Percentiles rank a stretch among this genome's conserved stretches.
Conservation (phyloP, 2,329 filamentous ascomycete species). For the Trichothecium roseum region DNA sequence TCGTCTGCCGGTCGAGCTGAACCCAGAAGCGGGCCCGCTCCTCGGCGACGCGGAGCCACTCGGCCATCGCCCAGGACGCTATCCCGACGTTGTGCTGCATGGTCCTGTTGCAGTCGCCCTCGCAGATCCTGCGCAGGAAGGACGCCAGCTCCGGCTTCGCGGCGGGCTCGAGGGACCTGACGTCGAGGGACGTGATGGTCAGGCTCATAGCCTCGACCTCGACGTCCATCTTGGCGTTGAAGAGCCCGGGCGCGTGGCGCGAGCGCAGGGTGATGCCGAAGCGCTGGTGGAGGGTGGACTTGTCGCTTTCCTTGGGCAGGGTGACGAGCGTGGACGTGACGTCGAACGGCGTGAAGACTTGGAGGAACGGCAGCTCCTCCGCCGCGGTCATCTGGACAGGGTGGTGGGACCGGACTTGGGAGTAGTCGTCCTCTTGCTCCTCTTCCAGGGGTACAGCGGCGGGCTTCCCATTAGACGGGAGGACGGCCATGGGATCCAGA, state of each 20-base stretch:
- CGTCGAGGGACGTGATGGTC: conserved; percentile 38
- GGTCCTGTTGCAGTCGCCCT: conserved; percentile 27
- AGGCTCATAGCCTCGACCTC: conserved; percentile 43
- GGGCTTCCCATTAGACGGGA: conserved; percentile 36
- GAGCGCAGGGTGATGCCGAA: conserved; percentile 44
- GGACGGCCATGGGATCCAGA: conserved; percentile 38
- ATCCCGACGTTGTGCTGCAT: conserved; percentile 47
- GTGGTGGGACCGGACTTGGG: conserved; percentile 48
- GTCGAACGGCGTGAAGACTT: conserved; percentile 58
- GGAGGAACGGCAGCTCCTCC: conserved; percentile 58
- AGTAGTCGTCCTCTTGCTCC: conserved; percentile 17
- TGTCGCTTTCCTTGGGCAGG: conserved; percentile 21
- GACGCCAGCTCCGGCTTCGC: conserved; percentile 48
- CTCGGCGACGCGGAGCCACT: conserved; percentile 53
- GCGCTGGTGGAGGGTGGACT: conserved; percentile 33
- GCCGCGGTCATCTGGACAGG: conserved; percentile 51
- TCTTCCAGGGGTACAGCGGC: conserved; percentile 1
- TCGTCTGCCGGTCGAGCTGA: conserved; percentile 37
- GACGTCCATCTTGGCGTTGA: conserved; percentile 47
- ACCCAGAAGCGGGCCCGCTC: conserved; percentile 55
- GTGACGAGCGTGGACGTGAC: conserved; percentile 45
- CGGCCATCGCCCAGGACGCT: conserved; percentile 56
- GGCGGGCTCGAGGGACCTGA: conserved; percentile 45
- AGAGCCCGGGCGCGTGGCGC: conserved; percentile 35
- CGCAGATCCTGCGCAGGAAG: conserved; percentile 35